These are phyloP conservation scores for Coemansia nantahalensis DNA, from an alignment of 192 early-diverging fungal genomes.

Conservation along the genomic window DNA sequence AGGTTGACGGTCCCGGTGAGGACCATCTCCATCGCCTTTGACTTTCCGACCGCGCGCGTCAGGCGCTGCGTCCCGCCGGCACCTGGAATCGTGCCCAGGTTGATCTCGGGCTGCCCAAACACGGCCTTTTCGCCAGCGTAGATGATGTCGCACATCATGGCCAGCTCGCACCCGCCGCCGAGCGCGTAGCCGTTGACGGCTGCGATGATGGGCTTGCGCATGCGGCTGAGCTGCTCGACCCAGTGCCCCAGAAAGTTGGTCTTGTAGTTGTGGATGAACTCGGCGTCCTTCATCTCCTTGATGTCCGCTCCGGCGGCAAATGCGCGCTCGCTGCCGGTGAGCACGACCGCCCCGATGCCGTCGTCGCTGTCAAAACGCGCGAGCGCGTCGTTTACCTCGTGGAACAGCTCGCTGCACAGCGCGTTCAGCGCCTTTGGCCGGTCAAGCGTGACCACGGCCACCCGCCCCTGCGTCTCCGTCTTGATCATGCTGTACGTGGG, in stretches of 20 bases:
- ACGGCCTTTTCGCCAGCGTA: conserved; percentile 96
- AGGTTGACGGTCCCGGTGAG: conserved; percentile 84
- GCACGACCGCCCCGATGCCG: conserved; percentile 83
- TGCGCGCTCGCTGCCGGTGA: conserved; percentile 93
- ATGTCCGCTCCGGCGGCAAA: conserved; percentile 99
- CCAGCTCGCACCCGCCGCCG: conserved; percentile 98
- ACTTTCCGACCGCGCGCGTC: conserved; percentile 92
- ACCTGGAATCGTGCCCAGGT: conserved; percentile 94
- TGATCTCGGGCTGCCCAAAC: conserved; percentile 99
- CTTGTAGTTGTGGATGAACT: conserved; percentile 87
- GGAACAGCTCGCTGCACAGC: conserved; percentile 87
- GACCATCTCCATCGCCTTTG: conserved; percentile 96
- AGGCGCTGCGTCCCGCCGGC: conserved; percentile 83
- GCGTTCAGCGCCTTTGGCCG: conserved; percentile 97
- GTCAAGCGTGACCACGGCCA: conserved; percentile 88
- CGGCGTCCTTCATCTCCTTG: conserved; percentile 94
- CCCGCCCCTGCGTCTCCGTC: conserved; percentile 71
- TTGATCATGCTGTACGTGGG: conserved; percentile 55
- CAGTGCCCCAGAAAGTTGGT: conserved; percentile 92
- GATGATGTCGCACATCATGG: conserved; percentile 99
- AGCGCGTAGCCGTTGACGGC: conserved; percentile 98
- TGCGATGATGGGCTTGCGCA: conserved; percentile 95
- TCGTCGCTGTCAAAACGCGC: conserved; percentile 71
- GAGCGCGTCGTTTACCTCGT: conserved; percentile 88
- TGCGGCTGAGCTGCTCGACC: conserved; percentile 79